These are phyloP conservation scores for Ceratobasidium sp. DNA, from an alignment of 1,284 basidiomycete genomes.

Conservation along the genomic window DNA sequence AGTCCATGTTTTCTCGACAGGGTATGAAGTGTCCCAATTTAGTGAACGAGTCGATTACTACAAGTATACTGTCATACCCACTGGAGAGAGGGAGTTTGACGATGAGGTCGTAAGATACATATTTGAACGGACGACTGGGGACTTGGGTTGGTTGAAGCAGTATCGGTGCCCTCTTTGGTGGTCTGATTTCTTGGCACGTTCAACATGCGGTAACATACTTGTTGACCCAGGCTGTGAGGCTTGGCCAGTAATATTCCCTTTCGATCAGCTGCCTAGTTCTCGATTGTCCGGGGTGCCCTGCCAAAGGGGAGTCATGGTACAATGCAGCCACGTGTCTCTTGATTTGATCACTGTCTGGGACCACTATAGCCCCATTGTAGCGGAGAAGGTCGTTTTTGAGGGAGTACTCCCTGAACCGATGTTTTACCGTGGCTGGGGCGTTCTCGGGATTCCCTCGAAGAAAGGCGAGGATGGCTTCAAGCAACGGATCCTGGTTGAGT, in stretches of 20 bases:
- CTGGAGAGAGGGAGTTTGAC: conserved; percentile 50
- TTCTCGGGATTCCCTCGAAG: not conserved
- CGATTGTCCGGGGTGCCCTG: conserved; percentile 49
- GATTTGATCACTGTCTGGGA: not conserved
- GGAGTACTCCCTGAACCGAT: not conserved
- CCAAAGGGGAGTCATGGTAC: not conserved
- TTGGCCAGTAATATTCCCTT: conserved; percentile 16
- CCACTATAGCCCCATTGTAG: not conserved
- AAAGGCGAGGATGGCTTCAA: not conserved
- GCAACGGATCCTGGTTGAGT: too few relatives aligned
- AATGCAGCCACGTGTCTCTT: not conserved
- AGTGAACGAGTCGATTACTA: conserved; percentile 52
- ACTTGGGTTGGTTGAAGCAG: conserved; percentile 50
- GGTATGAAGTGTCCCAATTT: conserved; percentile 47
- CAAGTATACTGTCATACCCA: conserved; percentile 51
- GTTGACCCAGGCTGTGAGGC: not conserved
- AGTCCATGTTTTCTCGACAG: not conserved
- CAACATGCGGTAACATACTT: conserved; percentile 28
- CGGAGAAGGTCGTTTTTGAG: not conserved
- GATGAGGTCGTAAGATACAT: conserved; percentile 54
- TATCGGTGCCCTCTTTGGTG: conserved; percentile 49
- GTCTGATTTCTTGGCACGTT: conserved; percentile 43
- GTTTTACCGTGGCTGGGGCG: not conserved
- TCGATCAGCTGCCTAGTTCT: conserved; percentile 46
- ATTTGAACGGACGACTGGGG: conserved; percentile 50